Evolutionary conservation across 2,329 filamentous ascomycete species (phyloP), one percentile per base, ranked within the genome.

Genomic region (Colletotrichum graminicola): DNA sequence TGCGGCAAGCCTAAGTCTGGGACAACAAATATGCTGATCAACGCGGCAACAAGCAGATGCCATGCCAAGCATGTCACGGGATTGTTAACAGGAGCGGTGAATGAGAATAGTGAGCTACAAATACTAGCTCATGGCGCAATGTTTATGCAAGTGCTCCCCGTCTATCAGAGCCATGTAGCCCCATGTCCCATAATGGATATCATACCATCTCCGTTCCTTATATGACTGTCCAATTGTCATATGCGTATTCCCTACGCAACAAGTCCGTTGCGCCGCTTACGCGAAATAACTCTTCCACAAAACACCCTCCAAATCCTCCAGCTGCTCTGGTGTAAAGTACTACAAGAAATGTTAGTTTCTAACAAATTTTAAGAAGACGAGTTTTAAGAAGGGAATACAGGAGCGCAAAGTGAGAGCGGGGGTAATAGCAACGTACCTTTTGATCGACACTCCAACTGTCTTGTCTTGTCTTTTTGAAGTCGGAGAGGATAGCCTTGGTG

Each of bases 201-300:
- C 67, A 62, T 66, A 55, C 51, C 56, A 29, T 60, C 36, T 12
- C 62, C 47, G 45, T 63, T 18, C 61, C 61, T 34, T 51, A 54
- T 62, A 57, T 67, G 51, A 61, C 49, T 49, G 55, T 56, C 63
- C 62, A 57, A 55, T 11, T 45, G 43, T 51, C 41, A 62, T 41
- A 51, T 34, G 29, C 56, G 59, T 12, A 23, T 34, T 34, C 56
- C 49, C 56, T 36, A 26, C 36, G 7, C 36, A 14, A 39, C 29
- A 45, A 36, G 18, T 39, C 34, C 29, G 21, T n/a, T 45, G 54
- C 34, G 41, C 23, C 49, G 21, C 56, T 80, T 84, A 97, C 51
- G 95, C 97, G 85, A 99, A 99, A 80, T 99, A 99, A 81, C 95
- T 98, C 91, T 99, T 99, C 96, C 96, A 99, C 63, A 99, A 85